Base-by-base conservation (phyloP, 129 eudicot species). In the Daucus carota region DNA sequence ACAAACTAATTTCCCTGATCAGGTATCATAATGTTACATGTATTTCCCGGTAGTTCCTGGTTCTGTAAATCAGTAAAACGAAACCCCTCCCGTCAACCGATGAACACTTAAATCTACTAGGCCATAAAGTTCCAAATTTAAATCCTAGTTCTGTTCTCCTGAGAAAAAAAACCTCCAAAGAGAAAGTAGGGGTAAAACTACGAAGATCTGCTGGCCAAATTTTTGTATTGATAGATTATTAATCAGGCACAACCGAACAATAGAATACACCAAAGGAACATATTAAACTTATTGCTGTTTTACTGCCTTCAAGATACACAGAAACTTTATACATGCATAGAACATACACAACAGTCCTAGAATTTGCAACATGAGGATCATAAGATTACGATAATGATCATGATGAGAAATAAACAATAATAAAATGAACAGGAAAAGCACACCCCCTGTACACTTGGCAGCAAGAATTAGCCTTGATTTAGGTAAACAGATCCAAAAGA, bases 221-320 rank as follows among this genome's bases (percentile, higher is more conserved):
- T 54, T 29, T n/a, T 3, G 32, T 57, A n/a, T 24, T n/a, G 38
- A 33, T 24, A 52, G 17, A n/a, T 40, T 31, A 29, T 34, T 16
- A 26, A 77, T 62, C 59, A 41, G 69, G 48, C 13, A 24, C 46
- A 46, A 38, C 10, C 48, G 26, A 6, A 9, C 14, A 77, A 38
- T 12, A 45, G 32, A 77, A 52, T 52, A 45, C 75, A 47, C 59
- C 2, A n/a, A 59, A 60, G 38, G 42, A 29, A 44, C 31, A 68
- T 77, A 31, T 57, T 69, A 48, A 82, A 47, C 45, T 73, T 45
- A 63, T 45, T 45, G 68, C 54, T 65, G 34, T 46, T 70, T 50
- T 47, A 67, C 52, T 72, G 77, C 81, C 63, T 77, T 74, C 79
- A 77, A 78, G 54, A 75, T 86, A 80, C 66, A 83, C 81, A 78